Conservation (phyloP, 306 rosid species). For the Pyrus pyrifolia region DNA sequence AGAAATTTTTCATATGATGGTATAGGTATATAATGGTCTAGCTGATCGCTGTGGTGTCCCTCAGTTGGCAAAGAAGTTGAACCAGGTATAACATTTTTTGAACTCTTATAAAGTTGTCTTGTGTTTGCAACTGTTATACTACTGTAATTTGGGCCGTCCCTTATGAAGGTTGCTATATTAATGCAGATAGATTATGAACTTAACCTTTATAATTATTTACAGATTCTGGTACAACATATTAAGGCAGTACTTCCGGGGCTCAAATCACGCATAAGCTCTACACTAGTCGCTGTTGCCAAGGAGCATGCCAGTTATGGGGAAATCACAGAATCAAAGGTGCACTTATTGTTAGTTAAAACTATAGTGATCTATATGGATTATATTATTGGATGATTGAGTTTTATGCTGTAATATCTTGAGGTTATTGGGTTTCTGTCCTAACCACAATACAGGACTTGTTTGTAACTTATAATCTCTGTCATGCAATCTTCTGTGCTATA, state of each 20-base stretch:
- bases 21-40: constrained; percentile 76
- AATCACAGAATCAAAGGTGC: constrained; percentile 86
- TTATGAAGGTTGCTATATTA: neutral
- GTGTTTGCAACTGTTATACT: neutral
- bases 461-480: neutral
- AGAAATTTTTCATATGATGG: constrained; percentile 14
- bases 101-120: neutral
- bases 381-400: neutral
- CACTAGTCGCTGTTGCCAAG: constrained; percentile 82
- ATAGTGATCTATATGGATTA: neutral
- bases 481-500: neutral
- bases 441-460: neutral
- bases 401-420: neutral
- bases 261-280: constrained; percentile 83
- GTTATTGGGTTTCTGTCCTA: neutral
- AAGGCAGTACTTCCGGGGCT: constrained; percentile 81
- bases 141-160: neutral
- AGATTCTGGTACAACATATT: constrained; percentile 92
- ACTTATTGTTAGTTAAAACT: neutral
- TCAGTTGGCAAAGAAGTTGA: constrained; percentile 89
- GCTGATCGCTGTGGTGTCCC: constrained; percentile 96
- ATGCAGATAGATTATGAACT: neutral
- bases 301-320: constrained; percentile 96
- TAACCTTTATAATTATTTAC: constrained; percentile 17
- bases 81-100: constrained; percentile 57